These are phyloP conservation scores for Metschnikowia santaceciliae DNA, from an alignment of 805 yeast species.

Conservation along the genomic window DNA sequence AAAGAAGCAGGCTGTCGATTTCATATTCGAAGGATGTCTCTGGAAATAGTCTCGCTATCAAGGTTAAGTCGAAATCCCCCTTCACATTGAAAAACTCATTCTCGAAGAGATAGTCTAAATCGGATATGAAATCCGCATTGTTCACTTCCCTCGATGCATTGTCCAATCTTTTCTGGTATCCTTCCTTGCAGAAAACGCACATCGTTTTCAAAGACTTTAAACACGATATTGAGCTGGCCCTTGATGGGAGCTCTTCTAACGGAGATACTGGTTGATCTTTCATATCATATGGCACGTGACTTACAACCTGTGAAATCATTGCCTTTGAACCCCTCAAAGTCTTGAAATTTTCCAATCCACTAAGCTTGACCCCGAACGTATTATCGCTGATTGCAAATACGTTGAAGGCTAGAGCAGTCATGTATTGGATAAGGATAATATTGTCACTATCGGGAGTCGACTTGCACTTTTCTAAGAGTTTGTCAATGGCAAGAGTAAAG, in stretches of 20 bases:
- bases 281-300: slow-evolving; percentile 42
- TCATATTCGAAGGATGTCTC: slow-evolving; percentile 6
- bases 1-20: slow-evolving; percentile 5
- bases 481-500: slow-evolving; percentile 20
- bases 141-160: slow-evolving; percentile 25
- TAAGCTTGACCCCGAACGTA: slow-evolving; percentile 27
- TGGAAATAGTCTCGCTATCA: slow-evolving; percentile 8
- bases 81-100: slow-evolving; percentile 18
- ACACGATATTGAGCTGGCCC: slow-evolving; percentile 21
- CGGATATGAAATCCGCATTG: slow-evolving; percentile 16
- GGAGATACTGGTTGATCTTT: slow-evolving; percentile 32
- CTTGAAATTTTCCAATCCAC: slow-evolving; percentile 27
- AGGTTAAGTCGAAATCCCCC: slow-evolving; percentile 25
- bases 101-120: slow-evolving; percentile 21
- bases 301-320: slow-evolving; percentile 25
- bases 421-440: slow-evolving; percentile 33
- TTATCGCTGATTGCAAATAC: slow-evolving; percentile 37
- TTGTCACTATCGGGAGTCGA: background rate
- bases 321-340: slow-evolving; percentile 24
- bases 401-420: slow-evolving; percentile 28
- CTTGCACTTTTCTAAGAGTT: background rate
- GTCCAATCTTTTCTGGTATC: slow-evolving; percentile 34
- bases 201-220: slow-evolving; percentile 26
- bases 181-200: slow-evolving; percentile 28
- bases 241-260: slow-evolving; percentile 28